A percentile compares a stretch with the other conserved stretches of the same genome.
Evolutionary conservation across 257 asterid species (phyloP).

Genomic region (Anisodus acutangulus): DNA sequence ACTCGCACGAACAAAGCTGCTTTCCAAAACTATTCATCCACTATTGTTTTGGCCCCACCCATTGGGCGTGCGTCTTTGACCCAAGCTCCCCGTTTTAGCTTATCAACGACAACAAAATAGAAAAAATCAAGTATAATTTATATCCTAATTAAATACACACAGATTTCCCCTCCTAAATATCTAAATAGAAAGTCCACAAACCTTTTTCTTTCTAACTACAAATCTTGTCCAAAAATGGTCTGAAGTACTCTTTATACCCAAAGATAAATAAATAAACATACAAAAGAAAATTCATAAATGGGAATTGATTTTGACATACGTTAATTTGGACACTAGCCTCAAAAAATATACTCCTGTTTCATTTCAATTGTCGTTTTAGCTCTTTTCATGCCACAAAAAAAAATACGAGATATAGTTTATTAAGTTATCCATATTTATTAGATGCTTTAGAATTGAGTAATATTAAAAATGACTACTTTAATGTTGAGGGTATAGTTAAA

Average conservation of each 20-base stretch:
- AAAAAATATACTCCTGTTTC: too few relatives aligned
- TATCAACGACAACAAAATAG: too few relatives aligned
- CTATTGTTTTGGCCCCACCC: slow-evolving; percentile 23
- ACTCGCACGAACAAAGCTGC: slow-evolving; percentile 21
- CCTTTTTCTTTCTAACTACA: not conserved
- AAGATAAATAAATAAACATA: not conserved
- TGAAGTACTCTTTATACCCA: not conserved
- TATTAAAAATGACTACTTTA: too few relatives aligned
- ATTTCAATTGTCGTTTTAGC: too few relatives aligned
- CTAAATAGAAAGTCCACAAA: not conserved
- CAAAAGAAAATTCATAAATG: not conserved
- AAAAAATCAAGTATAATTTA: too few relatives aligned
- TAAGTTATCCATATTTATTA: too few relatives aligned
- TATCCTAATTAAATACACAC: too few relatives aligned
- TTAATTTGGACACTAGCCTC: not conserved
- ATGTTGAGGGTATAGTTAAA: too few relatives aligned
- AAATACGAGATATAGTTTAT: too few relatives aligned
- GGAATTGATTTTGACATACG: not conserved
- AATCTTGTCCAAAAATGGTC: not conserved
- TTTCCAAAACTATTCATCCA: not conserved
- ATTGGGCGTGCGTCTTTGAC: slow-evolving; percentile 29
- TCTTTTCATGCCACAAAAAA: too few relatives aligned
- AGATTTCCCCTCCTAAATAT: too few relatives aligned
- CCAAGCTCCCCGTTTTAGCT: not conserved
- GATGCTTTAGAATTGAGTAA: too few relatives aligned